Conservation (phyloP, 257 asterid species). For the Fraxinus pennsylvanica region DNA sequence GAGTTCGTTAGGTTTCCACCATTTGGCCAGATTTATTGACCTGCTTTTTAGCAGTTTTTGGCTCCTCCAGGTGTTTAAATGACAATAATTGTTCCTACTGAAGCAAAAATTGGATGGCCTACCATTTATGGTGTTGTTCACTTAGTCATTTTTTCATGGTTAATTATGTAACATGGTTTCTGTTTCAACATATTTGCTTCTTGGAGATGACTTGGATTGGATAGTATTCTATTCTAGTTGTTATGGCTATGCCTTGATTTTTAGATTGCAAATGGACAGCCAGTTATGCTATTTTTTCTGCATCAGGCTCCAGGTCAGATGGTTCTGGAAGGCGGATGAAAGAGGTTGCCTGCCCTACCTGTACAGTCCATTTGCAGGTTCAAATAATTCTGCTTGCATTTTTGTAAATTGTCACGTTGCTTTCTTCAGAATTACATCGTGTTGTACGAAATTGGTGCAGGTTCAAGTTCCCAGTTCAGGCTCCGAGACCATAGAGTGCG, state of each 20-base stretch:
- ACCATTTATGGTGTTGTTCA: not conserved
- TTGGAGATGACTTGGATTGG: conserved; percentile 8
- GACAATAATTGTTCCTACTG: not conserved
- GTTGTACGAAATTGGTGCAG: conserved; percentile 36
- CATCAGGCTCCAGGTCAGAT: conserved; percentile 67
- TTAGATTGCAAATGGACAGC: not conserved
- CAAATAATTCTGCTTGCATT: not conserved
- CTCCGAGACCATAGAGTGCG: conserved; percentile 94
- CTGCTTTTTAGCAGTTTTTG: not conserved
- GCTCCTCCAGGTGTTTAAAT: not conserved
- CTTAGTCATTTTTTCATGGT: not conserved
- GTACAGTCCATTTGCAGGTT: conserved; percentile 96
- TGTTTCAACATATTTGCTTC: not conserved
- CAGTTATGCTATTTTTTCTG: conserved; percentile 11
- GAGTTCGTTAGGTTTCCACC: not conserved
- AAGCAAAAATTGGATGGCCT: not conserved
- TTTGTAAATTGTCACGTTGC: not conserved
- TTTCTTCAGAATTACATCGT: not conserved
- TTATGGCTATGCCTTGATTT: not conserved
- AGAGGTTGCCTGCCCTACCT: conserved; percentile 97
- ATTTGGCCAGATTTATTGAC: not conserved
- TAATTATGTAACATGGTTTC: not conserved
- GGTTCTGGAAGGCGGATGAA: conserved; percentile 72
- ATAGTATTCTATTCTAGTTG: not conserved
- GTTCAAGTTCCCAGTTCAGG: conserved; percentile 97